Evolutionary conservation across 2,329 filamentous ascomycete species (phyloP).

Genomic region (Cladosporium halotolerans): DNA sequence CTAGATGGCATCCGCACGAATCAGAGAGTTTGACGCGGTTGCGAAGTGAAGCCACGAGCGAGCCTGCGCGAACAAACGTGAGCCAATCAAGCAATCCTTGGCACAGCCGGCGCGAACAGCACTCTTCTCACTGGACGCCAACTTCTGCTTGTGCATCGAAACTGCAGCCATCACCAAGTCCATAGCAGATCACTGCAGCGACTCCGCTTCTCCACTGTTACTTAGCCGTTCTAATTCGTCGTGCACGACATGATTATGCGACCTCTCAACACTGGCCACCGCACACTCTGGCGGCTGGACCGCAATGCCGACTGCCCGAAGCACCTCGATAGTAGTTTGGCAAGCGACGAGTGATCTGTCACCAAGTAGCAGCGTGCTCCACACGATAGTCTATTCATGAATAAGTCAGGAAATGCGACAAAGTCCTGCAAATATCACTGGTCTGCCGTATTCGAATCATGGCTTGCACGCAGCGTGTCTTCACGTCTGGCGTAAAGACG

Average conservation of each 20-base stretch:
- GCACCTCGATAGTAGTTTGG: not conserved
- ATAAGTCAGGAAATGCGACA: not conserved
- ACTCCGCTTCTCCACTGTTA: slow-evolving; percentile 6
- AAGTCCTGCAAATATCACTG: not conserved
- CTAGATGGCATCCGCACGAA: not conserved
- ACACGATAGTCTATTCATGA: not conserved
- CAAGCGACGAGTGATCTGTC: not conserved
- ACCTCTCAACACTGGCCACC: not conserved
- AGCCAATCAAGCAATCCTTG: slow-evolving; percentile 4
- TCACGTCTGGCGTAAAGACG: not conserved
- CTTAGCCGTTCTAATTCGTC: not conserved
- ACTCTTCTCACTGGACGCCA: slow-evolving; percentile 6
- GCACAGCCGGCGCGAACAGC: slow-evolving; percentile 3
- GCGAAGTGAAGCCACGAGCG: not conserved
- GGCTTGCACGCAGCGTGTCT: not conserved
- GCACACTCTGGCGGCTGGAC: slow-evolving; percentile 5
- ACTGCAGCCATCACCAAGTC: slow-evolving; percentile 2
- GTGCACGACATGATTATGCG: not conserved
- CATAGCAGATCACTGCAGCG: slow-evolving; percentile 6
- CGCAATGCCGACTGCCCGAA: slow-evolving; percentile 1
- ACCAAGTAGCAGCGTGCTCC: not conserved
- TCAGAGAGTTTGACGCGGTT: not conserved
- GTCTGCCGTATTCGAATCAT: not conserved
- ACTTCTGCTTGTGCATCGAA: slow-evolving; percentile 6
- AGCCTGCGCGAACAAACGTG: not conserved